Evolutionary conservation across 1,284 basidiomycete genomes (phyloP), one percentile per base, ranked within the genome.

Genomic region (Cutaneotrichosporon arboriforme): DNA sequence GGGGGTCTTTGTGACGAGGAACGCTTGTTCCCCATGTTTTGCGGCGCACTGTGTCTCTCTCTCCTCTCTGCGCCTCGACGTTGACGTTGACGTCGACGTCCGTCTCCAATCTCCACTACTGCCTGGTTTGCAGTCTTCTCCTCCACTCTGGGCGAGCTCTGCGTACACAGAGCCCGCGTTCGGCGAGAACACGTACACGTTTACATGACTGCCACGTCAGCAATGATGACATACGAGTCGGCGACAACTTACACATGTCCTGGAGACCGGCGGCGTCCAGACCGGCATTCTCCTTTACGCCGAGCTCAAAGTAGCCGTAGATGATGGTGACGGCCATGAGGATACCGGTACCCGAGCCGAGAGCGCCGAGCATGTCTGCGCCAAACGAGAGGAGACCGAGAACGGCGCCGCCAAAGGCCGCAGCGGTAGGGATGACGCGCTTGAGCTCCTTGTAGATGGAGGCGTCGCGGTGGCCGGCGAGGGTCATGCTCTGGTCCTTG

Each of bases 371-470:
- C 58, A 98, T 77, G 74, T 98, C 94, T n/a, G 94, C 94, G 21
- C 84, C 82, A 51, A 98, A 92, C n/a, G 88, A 90, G 18, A 97
- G 80, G 20, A 96, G 79, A 45, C 94, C 94, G 31, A 97, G 86
- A 57, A 93, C 88, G 22, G 93, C 96, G 51, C 94, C 94, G 55
- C 94, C 96, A 62, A 97, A 90, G 2, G 93, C 90, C 14, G 94
- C 94, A 8, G 96, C 94, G 17, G 93, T 97, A 1, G 94, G 94
- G 61, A 98, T 96, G 61, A 97, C 87, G 44, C 91, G 84, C 81
- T 97, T 98, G 60, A 97, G 83, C 74, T 97, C 94, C 81, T 97
- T 97, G 83, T 97, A 97, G 90, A 97, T 96, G 23, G 86, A 88
- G 34, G 88, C 91, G 72, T 97, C 94, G 62, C 92, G 86, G 75